A percentile compares a stretch with the other conserved stretches of the same genome.
Conservation (phyloP, 2,329 filamentous ascomycete species). For the Clonostachys solani region DNA sequence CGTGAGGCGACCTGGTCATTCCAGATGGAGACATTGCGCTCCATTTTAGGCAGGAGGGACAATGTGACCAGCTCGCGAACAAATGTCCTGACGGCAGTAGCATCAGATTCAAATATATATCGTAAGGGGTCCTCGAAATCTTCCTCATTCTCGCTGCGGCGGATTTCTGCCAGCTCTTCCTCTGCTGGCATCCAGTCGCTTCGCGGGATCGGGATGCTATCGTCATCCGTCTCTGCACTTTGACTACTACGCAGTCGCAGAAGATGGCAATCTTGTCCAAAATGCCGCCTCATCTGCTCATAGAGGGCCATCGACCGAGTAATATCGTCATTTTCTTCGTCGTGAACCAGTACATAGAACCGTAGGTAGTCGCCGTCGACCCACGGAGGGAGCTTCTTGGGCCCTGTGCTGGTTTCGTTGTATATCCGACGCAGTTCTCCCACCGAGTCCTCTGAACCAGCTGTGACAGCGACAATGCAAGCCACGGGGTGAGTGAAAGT, state of each 20-base stretch:
- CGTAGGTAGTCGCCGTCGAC: slow-evolving; percentile 88
- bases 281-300: slow-evolving; percentile 99
- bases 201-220: slow-evolving; percentile 75
- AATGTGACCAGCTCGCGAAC: slow-evolving; percentile 93
- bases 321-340: slow-evolving; percentile 94
- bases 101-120: slow-evolving; percentile 90
- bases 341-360: slow-evolving; percentile 95
- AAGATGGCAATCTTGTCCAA: slow-evolving; percentile 92
- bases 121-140: slow-evolving; percentile 66
- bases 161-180: slow-evolving; percentile 77
- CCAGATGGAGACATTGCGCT: slow-evolving; percentile 85
- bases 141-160: slow-evolving; percentile 62
- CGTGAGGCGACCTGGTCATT: slow-evolving; percentile 95
- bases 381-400: slow-evolving; percentile 73
- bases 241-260: slow-evolving; percentile 79
- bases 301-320: slow-evolving; percentile 84
- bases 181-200: slow-evolving; percentile 86
- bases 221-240: slow-evolving; percentile 86
- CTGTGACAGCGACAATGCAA: slow-evolving; percentile 92
- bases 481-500: slow-evolving; percentile 94
- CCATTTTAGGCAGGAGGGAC: slow-evolving; percentile 94
- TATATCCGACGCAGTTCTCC: slow-evolving; percentile 84
- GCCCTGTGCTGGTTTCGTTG: slow-evolving; percentile 74
- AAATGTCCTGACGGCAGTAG: slow-evolving; percentile 81
- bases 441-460: slow-evolving; percentile 76